phyloP scores from a whole-genome alignment of 768 basidiomycete species.

The Coprinellus micaceus region DNA sequence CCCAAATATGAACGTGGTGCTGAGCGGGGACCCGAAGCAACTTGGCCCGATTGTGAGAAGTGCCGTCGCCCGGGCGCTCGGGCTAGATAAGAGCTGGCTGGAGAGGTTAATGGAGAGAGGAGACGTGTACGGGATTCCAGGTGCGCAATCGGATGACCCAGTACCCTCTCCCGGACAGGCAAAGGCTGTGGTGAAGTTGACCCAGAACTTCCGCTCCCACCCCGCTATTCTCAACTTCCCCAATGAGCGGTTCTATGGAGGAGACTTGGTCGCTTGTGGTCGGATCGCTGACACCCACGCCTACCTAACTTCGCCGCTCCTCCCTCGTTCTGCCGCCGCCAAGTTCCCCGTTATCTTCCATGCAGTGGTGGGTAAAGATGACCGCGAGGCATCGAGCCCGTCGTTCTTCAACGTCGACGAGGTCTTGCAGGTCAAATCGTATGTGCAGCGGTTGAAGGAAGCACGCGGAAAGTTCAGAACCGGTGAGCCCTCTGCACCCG shows the following conservation, averaged over 20 bases:
- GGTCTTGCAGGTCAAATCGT: constrained; percentile 48
- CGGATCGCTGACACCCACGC: constrained; percentile 36
- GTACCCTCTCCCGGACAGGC: too few relatives aligned
- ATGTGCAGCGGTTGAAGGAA: constrained; percentile 37
- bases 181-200: constrained; percentile 42
- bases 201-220: constrained; percentile 67
- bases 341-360: constrained; percentile 65
- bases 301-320: constrained; percentile 36
- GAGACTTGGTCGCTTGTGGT: constrained; percentile 48
- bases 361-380: constrained; percentile 57
- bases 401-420: constrained; percentile 72
- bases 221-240: constrained; percentile 56
- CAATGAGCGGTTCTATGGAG: constrained; percentile 55
- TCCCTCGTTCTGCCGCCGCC: too few relatives aligned
- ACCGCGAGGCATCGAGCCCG: constrained; percentile 63
- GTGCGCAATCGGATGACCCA: not conserved
- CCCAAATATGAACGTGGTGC: constrained; percentile 49
- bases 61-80: constrained; percentile 49
- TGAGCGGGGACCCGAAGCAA: constrained; percentile 71
- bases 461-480: constrained; percentile 35
- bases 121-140: constrained; percentile 26
- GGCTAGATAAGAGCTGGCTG: constrained; percentile 56
- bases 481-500: constrained; percentile 27
- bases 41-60: constrained; percentile 68
- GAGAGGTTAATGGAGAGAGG: constrained; percentile 55